These are phyloP conservation scores for Eutrema yunnanense DNA, from an alignment of 345 rosid species.

Conservation along the genomic window DNA sequence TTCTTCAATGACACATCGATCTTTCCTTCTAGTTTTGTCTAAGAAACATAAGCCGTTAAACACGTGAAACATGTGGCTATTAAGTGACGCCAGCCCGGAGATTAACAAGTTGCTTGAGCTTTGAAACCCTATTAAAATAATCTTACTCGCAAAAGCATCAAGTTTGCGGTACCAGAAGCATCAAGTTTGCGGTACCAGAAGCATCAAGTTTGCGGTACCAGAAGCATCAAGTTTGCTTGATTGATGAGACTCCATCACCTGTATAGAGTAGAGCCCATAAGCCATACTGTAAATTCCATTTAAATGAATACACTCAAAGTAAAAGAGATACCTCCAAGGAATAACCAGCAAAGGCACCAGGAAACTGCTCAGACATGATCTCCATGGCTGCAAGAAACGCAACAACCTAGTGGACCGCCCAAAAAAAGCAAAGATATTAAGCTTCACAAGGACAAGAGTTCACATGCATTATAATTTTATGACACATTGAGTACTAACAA, in stretches of 20 bases:
- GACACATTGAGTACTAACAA: background rate
- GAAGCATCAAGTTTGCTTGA: conserved; percentile 79
- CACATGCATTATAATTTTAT: background rate
- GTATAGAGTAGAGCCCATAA: background rate
- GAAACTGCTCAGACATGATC: conserved; percentile 85
- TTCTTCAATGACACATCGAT: no score
- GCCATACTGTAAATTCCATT: background rate
- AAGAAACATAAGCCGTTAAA: no score
- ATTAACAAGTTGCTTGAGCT: no score
- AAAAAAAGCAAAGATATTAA: conserved; percentile 6
- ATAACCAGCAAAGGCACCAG: conserved; percentile 89
- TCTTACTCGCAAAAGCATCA: no score
- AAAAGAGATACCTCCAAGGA: conserved; percentile 53
- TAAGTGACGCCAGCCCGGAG: no score
- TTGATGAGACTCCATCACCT: conserved; percentile 98
- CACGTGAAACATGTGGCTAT: no score
- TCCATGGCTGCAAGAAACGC: conserved; percentile 98
- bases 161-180: no score
- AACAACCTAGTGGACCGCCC: conserved; percentile 52
- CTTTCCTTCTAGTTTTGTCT: no score
- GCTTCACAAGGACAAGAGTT: background rate
- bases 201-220: conserved; percentile 95
- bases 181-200: no score
- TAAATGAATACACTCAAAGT: background rate
- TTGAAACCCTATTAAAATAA: no score